Conservation (phyloP, 169 alveolate species). For the Eimeria falciformis region DNA sequence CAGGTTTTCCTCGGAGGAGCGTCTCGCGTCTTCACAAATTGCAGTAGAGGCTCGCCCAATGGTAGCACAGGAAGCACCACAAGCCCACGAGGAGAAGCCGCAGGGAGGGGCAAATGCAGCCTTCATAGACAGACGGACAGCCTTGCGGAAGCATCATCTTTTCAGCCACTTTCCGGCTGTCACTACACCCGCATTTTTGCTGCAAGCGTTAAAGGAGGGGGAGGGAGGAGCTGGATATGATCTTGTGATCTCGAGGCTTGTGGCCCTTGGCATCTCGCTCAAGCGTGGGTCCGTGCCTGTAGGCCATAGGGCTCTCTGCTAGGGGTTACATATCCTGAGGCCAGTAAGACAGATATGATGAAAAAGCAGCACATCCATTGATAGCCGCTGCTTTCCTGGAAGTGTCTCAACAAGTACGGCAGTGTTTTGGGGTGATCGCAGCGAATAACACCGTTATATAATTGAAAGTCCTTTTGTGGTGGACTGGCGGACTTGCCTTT, state of each 20-base stretch:
- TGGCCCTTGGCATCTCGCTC: not conserved
- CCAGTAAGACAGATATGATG: not conserved
- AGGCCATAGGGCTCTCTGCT: not conserved
- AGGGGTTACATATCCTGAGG: not conserved
- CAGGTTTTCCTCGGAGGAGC: not conserved
- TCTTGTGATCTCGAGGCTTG: not conserved
- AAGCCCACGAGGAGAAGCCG: not conserved
- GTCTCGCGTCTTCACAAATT: not conserved
- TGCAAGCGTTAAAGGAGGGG: not conserved
- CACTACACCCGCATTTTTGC: not conserved
- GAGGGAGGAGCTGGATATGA: not conserved
- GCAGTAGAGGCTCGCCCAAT: not conserved
- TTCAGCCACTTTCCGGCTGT: not conserved
- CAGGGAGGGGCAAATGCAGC: not conserved
- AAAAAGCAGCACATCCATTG: not conserved
- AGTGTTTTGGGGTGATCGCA: no score
- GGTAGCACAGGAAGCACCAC: not conserved
- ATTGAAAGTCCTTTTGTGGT: no score
- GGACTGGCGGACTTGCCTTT: no score
- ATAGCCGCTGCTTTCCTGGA: not conserved
- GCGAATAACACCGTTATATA: no score
- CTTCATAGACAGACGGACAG: not conserved
- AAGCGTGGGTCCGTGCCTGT: not conserved
- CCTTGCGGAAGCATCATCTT: not conserved
- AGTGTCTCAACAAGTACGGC: no score